Percentiles rank a stretch among this genome's conserved stretches.
phyloP scores from a whole-genome alignment of 2,329 filamentous ascomycete genomes.

The Xylaria arbuscula region DNA sequence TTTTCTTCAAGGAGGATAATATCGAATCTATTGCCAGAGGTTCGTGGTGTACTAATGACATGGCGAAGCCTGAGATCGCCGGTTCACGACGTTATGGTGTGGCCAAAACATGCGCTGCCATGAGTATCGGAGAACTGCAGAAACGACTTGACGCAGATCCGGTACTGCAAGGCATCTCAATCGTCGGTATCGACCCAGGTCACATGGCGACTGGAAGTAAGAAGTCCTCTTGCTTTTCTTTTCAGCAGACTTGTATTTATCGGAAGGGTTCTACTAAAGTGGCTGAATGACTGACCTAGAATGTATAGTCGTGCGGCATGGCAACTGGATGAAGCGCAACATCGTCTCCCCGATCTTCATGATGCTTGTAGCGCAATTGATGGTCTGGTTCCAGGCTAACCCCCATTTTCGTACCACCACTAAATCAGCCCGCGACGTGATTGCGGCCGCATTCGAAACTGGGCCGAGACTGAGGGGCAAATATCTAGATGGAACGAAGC shows the following conservation, averaged over 20 bases:
- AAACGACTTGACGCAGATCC: constrained; percentile 25
- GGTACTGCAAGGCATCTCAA: constrained; percentile 19
- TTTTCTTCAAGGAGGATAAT: constrained; percentile 18
- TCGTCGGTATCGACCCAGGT: constrained; percentile 31
- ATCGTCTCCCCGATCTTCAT: constrained; percentile 11
- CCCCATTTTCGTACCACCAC: constrained; percentile 12
- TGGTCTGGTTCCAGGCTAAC: constrained; percentile 10
- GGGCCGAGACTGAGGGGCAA: constrained; percentile 11
- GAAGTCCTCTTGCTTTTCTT: background rate
- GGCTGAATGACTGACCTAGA: background rate
- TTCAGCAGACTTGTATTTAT: background rate
- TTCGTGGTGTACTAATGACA: constrained; percentile 25
- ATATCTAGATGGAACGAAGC: constrained; percentile 29
- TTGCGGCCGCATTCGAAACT: constrained; percentile 1
- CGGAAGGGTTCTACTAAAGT: background rate
- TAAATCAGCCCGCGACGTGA: constrained; percentile 7
- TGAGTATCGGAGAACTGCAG: constrained; percentile 36
- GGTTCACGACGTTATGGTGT: constrained; percentile 37
- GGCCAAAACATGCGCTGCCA: constrained; percentile 35
- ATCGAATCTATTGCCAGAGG: constrained; percentile 33
- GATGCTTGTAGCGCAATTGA: background rate
- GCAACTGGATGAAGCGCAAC: constrained; percentile 14
- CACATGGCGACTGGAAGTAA: constrained; percentile 22
- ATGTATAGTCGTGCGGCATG: constrained; percentile 1
- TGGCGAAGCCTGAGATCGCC: background rate